These are phyloP conservation scores for Eragrostis nindensis DNA, from an alignment of 176 grass and related monocot species.

Conservation along the genomic window DNA sequence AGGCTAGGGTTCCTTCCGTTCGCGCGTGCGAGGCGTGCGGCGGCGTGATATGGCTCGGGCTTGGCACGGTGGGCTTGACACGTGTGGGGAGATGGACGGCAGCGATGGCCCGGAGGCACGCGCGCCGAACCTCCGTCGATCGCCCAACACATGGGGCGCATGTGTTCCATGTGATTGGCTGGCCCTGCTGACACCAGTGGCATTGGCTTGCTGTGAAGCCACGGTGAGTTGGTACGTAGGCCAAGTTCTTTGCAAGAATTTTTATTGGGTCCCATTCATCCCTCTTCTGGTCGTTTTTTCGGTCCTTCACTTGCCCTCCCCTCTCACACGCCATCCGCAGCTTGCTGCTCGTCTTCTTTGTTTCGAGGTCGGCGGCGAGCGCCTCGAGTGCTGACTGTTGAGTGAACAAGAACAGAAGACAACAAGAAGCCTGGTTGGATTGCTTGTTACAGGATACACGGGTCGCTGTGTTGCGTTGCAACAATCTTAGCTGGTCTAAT, in stretches of 20 bases:
- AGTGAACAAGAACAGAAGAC: background rate
- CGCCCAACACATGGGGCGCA: constrained; percentile 40
- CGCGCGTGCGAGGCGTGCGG: constrained; percentile 51
- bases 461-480: background rate
- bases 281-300: no score
- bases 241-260: no score
- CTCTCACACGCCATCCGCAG: no score
- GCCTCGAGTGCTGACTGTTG: background rate
- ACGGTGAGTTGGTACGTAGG: no score
- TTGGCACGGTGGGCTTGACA: constrained; percentile 37
- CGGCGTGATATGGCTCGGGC: constrained; percentile 62
- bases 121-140: background rate
- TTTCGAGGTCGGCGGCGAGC: background rate
- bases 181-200: background rate
- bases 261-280: no score
- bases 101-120: constrained; percentile 36
- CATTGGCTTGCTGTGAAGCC: no score
- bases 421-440: background rate
- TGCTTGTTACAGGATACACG: background rate
- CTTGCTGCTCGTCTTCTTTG: no score
- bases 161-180: constrained; percentile 29
- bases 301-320: no score
- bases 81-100: constrained; percentile 53
- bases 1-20: constrained; percentile 55
- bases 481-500: background rate